Conservation (phyloP, 495 filamentous ascomycete genomes). For the Podospora didyma region DNA sequence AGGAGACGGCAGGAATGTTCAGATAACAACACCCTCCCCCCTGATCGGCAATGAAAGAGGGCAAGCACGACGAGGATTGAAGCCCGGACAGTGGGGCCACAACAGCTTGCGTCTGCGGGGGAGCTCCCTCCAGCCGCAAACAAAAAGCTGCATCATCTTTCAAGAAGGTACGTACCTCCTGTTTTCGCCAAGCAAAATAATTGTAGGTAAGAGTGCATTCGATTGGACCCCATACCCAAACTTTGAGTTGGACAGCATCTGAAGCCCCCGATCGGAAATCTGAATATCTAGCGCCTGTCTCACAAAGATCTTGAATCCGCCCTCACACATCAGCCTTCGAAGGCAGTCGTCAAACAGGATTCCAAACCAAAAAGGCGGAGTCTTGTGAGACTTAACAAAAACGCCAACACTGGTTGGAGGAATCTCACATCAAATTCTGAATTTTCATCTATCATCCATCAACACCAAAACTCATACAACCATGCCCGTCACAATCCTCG, state of each 20-base stretch:
- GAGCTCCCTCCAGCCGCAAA: no score
- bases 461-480: background rate
- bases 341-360: no score
- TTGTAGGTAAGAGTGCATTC: background rate
- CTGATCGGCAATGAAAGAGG: no score
- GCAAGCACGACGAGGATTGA: background rate
- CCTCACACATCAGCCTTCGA: no score
- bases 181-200: no score
- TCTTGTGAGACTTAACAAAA: background rate
- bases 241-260: background rate
- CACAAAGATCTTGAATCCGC: background rate
- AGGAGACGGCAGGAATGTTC: background rate
- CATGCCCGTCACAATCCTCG: slow-evolving; percentile 81
- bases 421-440: background rate
- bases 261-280: background rate
- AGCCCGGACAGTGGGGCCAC: background rate
- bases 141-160: no score
- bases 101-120: no score
- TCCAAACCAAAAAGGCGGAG: no score
- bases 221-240: background rate
- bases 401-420: background rate
- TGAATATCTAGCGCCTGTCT: background rate
- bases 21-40: no score
- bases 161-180: no score
- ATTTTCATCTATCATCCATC: background rate